Percentiles rank a stretch among this genome's conserved stretches.
Evolutionary conservation across 495 filamentous ascomycete genomes (phyloP).

Genomic region (Penicillium maclennaniae): DNA sequence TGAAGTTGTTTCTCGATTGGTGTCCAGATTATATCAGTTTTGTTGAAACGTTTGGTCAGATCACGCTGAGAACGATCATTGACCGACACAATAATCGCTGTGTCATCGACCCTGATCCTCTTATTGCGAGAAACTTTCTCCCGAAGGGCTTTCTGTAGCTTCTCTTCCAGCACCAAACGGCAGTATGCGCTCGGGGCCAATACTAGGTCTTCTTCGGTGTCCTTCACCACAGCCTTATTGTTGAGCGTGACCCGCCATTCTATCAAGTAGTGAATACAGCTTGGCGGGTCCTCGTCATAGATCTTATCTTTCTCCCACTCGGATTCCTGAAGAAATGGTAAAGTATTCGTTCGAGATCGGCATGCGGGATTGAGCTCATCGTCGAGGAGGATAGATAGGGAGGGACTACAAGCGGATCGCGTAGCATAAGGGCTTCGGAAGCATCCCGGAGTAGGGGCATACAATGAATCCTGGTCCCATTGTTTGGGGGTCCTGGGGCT

Average conservation of each 20-base stretch:
- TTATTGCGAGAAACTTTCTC: conserved; percentile 2
- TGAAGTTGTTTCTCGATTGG: conserved; percentile 8
- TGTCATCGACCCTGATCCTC: conserved; percentile 8
- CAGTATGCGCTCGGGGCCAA: conserved; percentile 15
- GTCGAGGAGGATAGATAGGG: too few relatives aligned
- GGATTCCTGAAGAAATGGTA: not conserved
- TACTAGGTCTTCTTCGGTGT: conserved; percentile 22
- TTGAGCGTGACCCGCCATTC: conserved; percentile 32
- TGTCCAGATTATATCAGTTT: conserved; percentile 8
- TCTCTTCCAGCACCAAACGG: not conserved
- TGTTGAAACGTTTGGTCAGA: conserved; percentile 14
- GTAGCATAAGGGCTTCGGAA: too few relatives aligned
- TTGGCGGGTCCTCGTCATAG: conserved; percentile 29
- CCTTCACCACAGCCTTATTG: conserved; percentile 24
- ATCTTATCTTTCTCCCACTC: conserved; percentile 4
- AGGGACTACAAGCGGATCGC: too few relatives aligned
- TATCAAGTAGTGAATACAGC: conserved; percentile 32
- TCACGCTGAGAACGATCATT: conserved; percentile 12
- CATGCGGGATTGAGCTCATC: too few relatives aligned
- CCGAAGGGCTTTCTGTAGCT: conserved; percentile 2
- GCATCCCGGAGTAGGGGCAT: too few relatives aligned
- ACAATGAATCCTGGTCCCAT: too few relatives aligned
- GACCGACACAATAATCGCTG: conserved; percentile 12
- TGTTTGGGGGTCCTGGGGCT: too few relatives aligned
- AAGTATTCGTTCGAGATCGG: not conserved